These are phyloP conservation scores for Hymenoscyphus occultus DNA, from an alignment of 2,329 filamentous ascomycete species.

Conservation along the genomic window DNA sequence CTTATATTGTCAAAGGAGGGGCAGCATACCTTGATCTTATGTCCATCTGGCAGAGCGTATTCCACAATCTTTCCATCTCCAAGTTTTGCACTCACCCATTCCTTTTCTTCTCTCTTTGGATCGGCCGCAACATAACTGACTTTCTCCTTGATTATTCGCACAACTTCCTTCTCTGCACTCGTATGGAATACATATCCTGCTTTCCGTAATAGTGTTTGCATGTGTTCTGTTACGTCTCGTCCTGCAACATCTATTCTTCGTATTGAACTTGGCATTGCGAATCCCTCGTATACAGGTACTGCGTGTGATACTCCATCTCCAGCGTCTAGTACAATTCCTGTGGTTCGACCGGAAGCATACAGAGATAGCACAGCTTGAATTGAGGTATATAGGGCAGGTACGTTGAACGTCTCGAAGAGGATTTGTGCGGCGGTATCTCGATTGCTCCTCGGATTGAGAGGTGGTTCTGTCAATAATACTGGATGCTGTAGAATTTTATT, in stretches of 20 bases:
- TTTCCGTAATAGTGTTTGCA: slow-evolving; percentile 88
- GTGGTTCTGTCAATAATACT: slow-evolving; percentile 92
- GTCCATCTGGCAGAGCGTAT: slow-evolving; percentile 87
- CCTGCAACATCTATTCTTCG: slow-evolving; percentile 94
- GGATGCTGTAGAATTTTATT: slow-evolving; percentile 62
- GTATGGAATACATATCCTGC: slow-evolving; percentile 94
- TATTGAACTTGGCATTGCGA: slow-evolving; percentile 94
- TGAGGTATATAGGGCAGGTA: slow-evolving; percentile 91
- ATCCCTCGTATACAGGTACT: slow-evolving; percentile 96
- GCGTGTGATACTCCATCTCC: slow-evolving; percentile 97
- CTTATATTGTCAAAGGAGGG: slow-evolving; percentile 4
- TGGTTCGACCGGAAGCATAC: slow-evolving; percentile 93
- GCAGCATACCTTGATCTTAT: slow-evolving; percentile 75
- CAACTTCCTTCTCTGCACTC: slow-evolving; percentile 98
- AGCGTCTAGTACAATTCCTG: slow-evolving; percentile 90
- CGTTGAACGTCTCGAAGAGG: slow-evolving; percentile 98
- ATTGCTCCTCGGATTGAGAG: slow-evolving; percentile 91
- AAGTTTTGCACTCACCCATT: slow-evolving; percentile 79
- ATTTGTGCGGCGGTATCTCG: slow-evolving; percentile 96
- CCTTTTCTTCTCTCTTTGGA: slow-evolving; percentile 92
- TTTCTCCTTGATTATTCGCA: slow-evolving; percentile 93
- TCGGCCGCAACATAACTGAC: slow-evolving; percentile 88
- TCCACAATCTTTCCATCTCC: slow-evolving; percentile 78
- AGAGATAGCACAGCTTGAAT: slow-evolving; percentile 96
- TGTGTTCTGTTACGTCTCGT: slow-evolving; percentile 90